A percentile compares a stretch with the other conserved stretches of the same genome.
These are phyloP conservation scores for Penicillium aurantiogriseum DNA, from an alignment of 2,329 filamentous ascomycete species.

Conservation along the genomic window DNA sequence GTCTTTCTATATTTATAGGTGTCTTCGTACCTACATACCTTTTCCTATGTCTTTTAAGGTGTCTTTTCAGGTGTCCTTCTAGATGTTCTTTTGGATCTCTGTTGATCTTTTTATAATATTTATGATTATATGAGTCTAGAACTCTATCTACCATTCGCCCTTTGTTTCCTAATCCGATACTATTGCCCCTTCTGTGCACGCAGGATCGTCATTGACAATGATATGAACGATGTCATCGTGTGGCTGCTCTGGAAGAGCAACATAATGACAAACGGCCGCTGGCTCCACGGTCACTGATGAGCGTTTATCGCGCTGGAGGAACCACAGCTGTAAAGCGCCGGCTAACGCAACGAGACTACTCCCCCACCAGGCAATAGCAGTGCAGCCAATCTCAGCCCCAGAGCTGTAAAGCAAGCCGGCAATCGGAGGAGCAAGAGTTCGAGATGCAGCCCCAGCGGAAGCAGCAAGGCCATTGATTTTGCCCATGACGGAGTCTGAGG, in stretches of 20 bases:
- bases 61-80: too few species aligned
- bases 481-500: constrained; percentile 61
- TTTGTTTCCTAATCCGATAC: not conserved
- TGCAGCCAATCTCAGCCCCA: constrained; percentile 57
- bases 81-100: too few species aligned
- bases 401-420: constrained; percentile 66
- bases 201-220: constrained; percentile 25
- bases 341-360: constrained; percentile 56
- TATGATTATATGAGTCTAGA: not conserved
- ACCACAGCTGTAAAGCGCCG: constrained; percentile 57
- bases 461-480: constrained; percentile 72
- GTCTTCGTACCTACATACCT: too few species aligned
- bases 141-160: not conserved
- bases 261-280: constrained; percentile 30
- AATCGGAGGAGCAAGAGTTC: constrained; percentile 68
- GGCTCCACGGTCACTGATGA: constrained; percentile 40
- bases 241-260: constrained; percentile 15
- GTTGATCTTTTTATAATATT: too few species aligned
- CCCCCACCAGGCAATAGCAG: constrained; percentile 63
- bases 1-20: too few species aligned
- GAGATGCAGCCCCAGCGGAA: constrained; percentile 67
- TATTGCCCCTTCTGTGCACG: not conserved
- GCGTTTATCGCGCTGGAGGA: constrained; percentile 52
- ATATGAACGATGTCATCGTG: constrained; percentile 31
- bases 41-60: too few species aligned